These are phyloP conservation scores for Sideroxylon spinosum DNA, from an alignment of 179 eudicot species.

Conservation along the genomic window DNA sequence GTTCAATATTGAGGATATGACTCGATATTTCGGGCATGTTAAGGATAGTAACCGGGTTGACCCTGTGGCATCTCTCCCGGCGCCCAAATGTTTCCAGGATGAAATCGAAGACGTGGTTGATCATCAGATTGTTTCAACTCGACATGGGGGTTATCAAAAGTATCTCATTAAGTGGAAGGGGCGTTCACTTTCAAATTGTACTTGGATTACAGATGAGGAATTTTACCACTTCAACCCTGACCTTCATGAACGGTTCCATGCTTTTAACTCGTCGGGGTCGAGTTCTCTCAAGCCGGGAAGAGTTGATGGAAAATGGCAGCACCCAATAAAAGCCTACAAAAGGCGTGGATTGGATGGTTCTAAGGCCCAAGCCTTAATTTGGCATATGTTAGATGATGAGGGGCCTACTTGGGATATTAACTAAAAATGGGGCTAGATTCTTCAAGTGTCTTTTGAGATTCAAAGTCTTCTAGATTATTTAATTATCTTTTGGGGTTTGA, in stretches of 20 bases:
- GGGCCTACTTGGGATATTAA: neutral
- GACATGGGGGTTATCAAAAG: neutral
- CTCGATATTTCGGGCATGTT: neutral
- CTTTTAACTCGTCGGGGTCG: neutral
- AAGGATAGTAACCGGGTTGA: neutral
- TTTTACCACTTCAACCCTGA: neutral
- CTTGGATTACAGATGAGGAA: neutral
- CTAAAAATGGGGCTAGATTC: neutral
- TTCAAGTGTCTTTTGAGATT: no score
- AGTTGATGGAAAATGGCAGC: neutral
- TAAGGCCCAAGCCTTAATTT: neutral
- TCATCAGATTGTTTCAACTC: neutral
- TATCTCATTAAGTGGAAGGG: constrained; percentile 4
- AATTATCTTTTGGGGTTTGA: no score
- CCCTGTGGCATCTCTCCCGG: neutral
- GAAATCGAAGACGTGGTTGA: neutral
- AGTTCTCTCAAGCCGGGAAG: neutral
- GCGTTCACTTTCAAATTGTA: neutral
- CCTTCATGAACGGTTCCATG: neutral
- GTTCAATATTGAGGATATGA: neutral
- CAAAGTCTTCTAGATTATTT: no score
- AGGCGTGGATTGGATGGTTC: neutral
- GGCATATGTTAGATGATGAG: neutral
- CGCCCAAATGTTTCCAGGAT: neutral
- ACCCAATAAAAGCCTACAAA: neutral